These are phyloP conservation scores for Candida pseudoviswanathii DNA, from an alignment of 1,139 yeast genomes.

Conservation along the genomic window DNA sequence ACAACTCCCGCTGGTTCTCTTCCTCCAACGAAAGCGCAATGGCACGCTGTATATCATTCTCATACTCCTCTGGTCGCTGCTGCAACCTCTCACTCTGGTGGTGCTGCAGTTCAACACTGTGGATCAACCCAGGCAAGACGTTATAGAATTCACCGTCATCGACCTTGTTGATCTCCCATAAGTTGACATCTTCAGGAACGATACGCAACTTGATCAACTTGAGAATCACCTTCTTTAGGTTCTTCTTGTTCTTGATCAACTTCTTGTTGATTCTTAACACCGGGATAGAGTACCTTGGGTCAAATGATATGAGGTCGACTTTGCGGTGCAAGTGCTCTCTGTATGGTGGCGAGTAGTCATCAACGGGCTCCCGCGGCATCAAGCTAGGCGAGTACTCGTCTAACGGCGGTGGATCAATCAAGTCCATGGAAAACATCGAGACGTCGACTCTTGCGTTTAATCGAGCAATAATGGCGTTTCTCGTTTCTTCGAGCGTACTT, in stretches of 20 bases:
- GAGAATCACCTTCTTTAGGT: constrained; percentile 27
- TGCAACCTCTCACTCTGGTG: constrained; percentile 1
- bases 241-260: constrained; percentile 29
- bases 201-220: constrained; percentile 30
- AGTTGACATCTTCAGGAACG: constrained; percentile 36
- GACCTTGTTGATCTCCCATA: constrained; percentile 41
- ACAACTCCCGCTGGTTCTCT: constrained; percentile 11
- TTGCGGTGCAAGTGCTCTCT: constrained; percentile 36
- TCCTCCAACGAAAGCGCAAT: constrained; percentile 15
- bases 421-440: constrained; percentile 5
- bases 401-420: constrained; percentile 20
- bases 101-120: constrained; percentile 4
- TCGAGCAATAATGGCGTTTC: constrained; percentile 16
- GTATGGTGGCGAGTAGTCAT: constrained; percentile 41
- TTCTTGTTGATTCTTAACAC: constrained; percentile 39
- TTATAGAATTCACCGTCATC: constrained; percentile 40
- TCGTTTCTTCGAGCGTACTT: constrained; percentile 10
- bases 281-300: constrained; percentile 40
- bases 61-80: constrained; percentile 9
- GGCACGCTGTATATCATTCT: constrained; percentile 13
- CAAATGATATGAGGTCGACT: constrained; percentile 43
- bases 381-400: constrained; percentile 20
- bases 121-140: constrained; percentile 33
- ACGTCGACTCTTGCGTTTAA: constrained; percentile 11
- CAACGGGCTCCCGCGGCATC: background rate